Base-by-base conservation (phyloP, 495 filamentous ascomycete genomes). In the Lepidopterella palustris region DNA sequence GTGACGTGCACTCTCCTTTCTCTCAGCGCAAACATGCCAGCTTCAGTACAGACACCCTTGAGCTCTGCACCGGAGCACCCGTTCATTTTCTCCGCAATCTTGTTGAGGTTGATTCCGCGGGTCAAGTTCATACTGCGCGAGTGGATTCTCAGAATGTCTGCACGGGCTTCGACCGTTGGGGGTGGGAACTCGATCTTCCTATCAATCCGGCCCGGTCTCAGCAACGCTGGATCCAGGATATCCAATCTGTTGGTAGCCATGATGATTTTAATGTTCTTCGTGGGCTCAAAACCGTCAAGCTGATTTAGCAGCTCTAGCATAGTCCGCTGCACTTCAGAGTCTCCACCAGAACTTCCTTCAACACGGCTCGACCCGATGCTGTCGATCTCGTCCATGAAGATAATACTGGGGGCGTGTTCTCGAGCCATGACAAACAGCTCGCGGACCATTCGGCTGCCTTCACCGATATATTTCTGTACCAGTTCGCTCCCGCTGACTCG, bases 371-470 rank as follows among this genome's bases (percentile, higher is more conserved):
- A 96, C 29, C 95, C 93, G 76, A 99, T 99, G 59, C 89, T 95
- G 74, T 99, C 93, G 76, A 99, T 97, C 73, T 99, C 93, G 76
- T 99, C 93, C 92, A 99, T 99, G 79, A 99, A 99, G 74, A 99
- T 99, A 72, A 99, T 99, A 68, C 89, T 95, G n/a, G 93, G 93
- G 0, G 93, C 95, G 69, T 99, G 95, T 74, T 99, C 93, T 70
- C 93, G 82, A 18, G 93, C 93, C 93, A 99, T 99, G 69, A 97
- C 89, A 77, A 99, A 99, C 18, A 99, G 79, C 76, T 99, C 93
- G 55, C 93, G 89, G 55, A 99, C 93, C 93, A 99, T 99, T 55
- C 93, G 87, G 68, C 87, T 92, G 67, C 93, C 93, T 74, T 99
- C 93, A 63, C 95, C 93, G 59, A 99, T 97, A 73, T 99, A 99